Evolutionary conservation across 768 basidiomycete genomes (phyloP).

Genomic region (Mycena venus): DNA sequence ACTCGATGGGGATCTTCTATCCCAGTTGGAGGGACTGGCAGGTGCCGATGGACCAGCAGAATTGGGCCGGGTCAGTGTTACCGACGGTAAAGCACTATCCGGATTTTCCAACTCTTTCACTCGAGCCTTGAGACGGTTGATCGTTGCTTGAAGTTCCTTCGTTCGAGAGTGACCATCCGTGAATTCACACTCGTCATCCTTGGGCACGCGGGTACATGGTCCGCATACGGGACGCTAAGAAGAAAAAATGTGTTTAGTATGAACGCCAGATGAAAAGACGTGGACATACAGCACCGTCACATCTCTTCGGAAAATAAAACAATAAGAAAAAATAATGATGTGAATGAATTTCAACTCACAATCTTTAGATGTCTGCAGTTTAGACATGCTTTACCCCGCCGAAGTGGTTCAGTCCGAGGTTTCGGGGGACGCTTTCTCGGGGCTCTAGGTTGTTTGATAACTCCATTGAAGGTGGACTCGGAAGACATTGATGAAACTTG

Average conservation of each 20-base stretch:
- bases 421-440: conserved; percentile 30
- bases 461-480: neutral
- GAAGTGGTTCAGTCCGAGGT: conserved; percentile 34
- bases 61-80: neutral
- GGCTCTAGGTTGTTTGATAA: conserved; percentile 9
- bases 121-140: conserved; percentile 52
- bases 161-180: conserved; percentile 55
- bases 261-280: neutral
- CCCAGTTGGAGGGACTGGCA: neutral
- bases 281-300: conserved; percentile 33
- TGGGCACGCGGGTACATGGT: conserved; percentile 55
- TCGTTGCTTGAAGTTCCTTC: conserved; percentile 54
- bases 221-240: conserved; percentile 47
- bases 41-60: neutral
- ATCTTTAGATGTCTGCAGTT: conserved; percentile 38
- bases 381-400: conserved; percentile 40
- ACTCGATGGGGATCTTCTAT: conserved; percentile 12
- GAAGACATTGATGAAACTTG: conserved; percentile 6
- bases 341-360: neutral
- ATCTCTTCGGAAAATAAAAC: conserved; percentile 24
- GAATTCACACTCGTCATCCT: conserved; percentile 61
- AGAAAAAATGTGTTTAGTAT: neutral
- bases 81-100: conserved; percentile 16
- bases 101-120: conserved; percentile 52
- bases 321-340: neutral